These are phyloP conservation scores for Scalesia atractyloides DNA, from an alignment of 129 eudicot genomes.

Conservation along the genomic window DNA sequence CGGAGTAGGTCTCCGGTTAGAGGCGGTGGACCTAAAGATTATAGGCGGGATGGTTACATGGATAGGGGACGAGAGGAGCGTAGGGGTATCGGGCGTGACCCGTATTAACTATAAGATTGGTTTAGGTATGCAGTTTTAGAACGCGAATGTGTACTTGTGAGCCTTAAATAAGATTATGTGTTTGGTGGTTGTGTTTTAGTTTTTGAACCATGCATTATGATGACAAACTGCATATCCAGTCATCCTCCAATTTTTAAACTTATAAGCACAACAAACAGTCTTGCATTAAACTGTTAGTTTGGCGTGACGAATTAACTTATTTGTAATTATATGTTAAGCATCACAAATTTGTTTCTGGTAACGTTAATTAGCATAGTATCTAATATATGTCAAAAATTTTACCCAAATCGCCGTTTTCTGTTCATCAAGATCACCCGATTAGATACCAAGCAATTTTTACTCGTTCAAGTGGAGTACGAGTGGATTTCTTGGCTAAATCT, in stretches of 20 bases:
- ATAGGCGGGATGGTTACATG: slow-evolving; percentile 60
- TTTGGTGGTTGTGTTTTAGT: slow-evolving; percentile 18
- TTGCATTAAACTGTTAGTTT: background rate
- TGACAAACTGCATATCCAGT: background rate
- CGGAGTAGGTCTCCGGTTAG: slow-evolving; percentile 74
- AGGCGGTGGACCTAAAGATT: slow-evolving; percentile 50
- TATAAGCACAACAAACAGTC: too few species aligned
- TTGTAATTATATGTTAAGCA: too few species aligned
- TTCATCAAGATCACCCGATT: background rate
- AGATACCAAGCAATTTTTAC: too few species aligned
- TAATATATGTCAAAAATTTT: too few species aligned
- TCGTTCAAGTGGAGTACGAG: too few species aligned
- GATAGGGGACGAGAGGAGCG: slow-evolving; percentile 79
- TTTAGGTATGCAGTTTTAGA: slow-evolving; percentile 8
- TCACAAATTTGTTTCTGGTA: too few species aligned
- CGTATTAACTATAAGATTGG: slow-evolving; percentile 31
- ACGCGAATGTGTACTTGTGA: slow-evolving; percentile 8
- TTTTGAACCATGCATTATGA: background rate
- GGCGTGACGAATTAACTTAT: background rate
- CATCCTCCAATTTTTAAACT: background rate
- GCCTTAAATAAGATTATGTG: background rate
- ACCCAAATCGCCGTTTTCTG: background rate
- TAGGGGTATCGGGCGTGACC: slow-evolving; percentile 51
- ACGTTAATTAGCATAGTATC: too few species aligned
- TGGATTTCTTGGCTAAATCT: too few species aligned